These are phyloP conservation scores for Plantago lanceolata DNA, from an alignment of 305 asterid species.

Conservation along the genomic window DNA sequence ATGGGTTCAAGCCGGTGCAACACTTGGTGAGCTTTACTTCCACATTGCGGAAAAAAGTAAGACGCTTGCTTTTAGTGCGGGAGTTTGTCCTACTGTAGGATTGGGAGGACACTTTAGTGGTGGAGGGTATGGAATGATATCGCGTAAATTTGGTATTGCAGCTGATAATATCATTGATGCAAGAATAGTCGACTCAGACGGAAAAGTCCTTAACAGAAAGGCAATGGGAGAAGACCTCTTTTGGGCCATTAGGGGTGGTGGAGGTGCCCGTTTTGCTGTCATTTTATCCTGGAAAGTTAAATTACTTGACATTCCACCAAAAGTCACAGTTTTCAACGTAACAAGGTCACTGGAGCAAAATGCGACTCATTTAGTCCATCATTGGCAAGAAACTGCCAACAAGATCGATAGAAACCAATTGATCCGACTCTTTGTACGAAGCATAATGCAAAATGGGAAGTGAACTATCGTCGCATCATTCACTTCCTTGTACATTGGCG, in stretches of 20 bases:
- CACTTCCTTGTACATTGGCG: background rate
- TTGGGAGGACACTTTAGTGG: slow-evolving; percentile 7
- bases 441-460: background rate
- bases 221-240: slow-evolving; percentile 6
- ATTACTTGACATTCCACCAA: background rate
- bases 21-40: no score
- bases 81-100: slow-evolving; percentile 1
- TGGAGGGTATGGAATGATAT: background rate
- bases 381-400: slow-evolving; percentile 1
- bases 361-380: background rate
- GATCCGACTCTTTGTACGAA: slow-evolving; percentile 2
- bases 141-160: background rate
- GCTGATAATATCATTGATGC: slow-evolving; percentile 8
- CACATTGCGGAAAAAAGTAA: background rate
- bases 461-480: no score
- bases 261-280: slow-evolving; percentile 1
- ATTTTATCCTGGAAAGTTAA: background rate
- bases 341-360: slow-evolving; percentile 6
- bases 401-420: no score
- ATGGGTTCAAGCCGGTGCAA: slow-evolving; percentile 45
- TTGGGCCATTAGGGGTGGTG: slow-evolving; percentile 7
- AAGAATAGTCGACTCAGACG: background rate
- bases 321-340: no score
- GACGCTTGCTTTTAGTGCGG: background rate
- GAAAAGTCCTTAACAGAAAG: background rate